Conservation (phyloP, 2,329 filamentous ascomycete genomes). For the Pseudogymnoascus sp. region DNA sequence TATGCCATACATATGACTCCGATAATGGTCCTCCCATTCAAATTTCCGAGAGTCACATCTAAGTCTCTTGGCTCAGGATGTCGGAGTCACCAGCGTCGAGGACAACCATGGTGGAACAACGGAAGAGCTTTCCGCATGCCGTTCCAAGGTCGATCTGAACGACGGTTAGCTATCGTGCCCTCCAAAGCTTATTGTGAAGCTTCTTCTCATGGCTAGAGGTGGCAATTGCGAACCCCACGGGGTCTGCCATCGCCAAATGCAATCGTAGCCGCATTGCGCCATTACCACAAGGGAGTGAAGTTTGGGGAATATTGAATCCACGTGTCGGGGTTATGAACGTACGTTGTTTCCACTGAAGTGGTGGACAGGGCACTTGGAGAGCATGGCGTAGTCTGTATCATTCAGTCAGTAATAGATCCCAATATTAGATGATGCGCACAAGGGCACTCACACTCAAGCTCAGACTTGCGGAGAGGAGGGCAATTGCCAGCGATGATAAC, state of each 20-base stretch:
- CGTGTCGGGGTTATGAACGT: slow-evolving; percentile 43
- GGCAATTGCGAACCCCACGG: not conserved
- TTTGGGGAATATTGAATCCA: not conserved
- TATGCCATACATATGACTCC: not conserved
- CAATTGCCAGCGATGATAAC: slow-evolving; percentile 96
- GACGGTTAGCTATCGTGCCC: slow-evolving; percentile 35
- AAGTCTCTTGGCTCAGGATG: slow-evolving; percentile 73
- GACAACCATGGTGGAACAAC: slow-evolving; percentile 94
- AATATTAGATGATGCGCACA: not conserved
- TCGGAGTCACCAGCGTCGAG: slow-evolving; percentile 97
- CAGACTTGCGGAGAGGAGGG: slow-evolving; percentile 92
- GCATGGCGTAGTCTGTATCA: slow-evolving; percentile 63
- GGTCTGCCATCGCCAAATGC: not conserved
- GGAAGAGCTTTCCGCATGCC: slow-evolving; percentile 97
- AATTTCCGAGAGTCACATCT: not conserved
- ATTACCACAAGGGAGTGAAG: not conserved
- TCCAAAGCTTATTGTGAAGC: not conserved
- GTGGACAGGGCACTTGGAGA: slow-evolving; percentile 90
- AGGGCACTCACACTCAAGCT: slow-evolving; percentile 61
- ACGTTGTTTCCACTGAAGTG: slow-evolving; percentile 99
- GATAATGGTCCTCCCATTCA: not conserved
- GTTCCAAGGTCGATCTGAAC: slow-evolving; percentile 93
- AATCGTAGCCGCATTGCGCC: not conserved
- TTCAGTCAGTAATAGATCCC: not conserved
- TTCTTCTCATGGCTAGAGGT: not conserved